A percentile compares a stretch with the other conserved stretches of the same genome.
phyloP scores from a whole-genome alignment of 345 rosid species.

The Turnera subulata region DNA sequence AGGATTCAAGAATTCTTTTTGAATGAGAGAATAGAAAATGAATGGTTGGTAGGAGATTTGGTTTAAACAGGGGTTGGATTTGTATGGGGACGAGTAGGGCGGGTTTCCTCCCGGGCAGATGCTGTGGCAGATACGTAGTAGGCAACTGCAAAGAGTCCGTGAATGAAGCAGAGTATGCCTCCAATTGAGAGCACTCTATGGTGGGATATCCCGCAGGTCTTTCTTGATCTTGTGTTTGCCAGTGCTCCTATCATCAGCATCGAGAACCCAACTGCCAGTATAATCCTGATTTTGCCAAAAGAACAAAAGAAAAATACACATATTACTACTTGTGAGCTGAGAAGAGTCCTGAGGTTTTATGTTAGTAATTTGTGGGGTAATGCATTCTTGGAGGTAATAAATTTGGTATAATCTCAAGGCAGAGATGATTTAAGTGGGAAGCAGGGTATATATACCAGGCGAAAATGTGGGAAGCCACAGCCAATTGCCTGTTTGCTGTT shows the following conservation, averaged over 20 bases:
- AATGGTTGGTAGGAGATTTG: too few species aligned
- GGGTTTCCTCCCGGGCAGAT: constrained; percentile 32
- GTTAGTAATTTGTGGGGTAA: too few species aligned
- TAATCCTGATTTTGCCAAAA: constrained; percentile 46
- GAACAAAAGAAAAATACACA: not conserved
- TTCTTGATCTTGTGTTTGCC: constrained; percentile 64
- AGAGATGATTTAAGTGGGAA: not conserved
- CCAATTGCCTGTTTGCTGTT: constrained; percentile 68
- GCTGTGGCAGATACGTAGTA: constrained; percentile 80
- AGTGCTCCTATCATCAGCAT: constrained; percentile 66
- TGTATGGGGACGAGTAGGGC: not conserved
- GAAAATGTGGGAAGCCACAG: constrained; percentile 71
- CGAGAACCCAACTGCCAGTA: constrained; percentile 60
- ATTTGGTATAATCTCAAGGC: not conserved
- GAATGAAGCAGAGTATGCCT: constrained; percentile 79
- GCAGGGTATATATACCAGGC: constrained; percentile 54
- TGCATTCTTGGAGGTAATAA: not conserved
- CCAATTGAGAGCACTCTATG: constrained; percentile 62
- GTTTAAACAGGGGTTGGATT: too few species aligned
- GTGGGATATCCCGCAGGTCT: constrained; percentile 54
- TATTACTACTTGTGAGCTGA: too few species aligned
- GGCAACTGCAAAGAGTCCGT: constrained; percentile 60
- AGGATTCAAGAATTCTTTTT: not conserved
- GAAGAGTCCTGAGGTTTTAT: too few species aligned
- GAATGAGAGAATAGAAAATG: not conserved